Base-by-base conservation (phyloP, 2,329 filamentous ascomycete species). In the Beauveria brongniartii region DNA sequence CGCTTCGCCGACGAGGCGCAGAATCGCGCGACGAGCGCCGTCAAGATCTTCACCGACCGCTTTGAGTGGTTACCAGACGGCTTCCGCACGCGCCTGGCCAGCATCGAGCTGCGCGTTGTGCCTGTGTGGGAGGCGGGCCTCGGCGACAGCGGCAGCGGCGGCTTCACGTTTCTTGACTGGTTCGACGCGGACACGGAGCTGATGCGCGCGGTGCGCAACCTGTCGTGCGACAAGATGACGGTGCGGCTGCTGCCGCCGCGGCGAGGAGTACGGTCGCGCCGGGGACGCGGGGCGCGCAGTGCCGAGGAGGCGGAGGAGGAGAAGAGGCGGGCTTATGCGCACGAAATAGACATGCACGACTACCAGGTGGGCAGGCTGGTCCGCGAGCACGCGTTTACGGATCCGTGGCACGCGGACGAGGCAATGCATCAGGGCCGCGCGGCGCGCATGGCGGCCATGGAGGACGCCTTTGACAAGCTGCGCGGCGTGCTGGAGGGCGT, bases 91-190 rank as follows among this genome's bases (percentile, higher is more conserved):
- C 18, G 22, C 4, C 60, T 82, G 3, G 70, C 76, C 61, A 79
- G 73, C 1, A 66, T 82, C 26, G 75, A 72, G 3, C 68, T 82
- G 52, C 71, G 77, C 40, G 65, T 81, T 52, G 69, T 70, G 18
- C 75, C 75, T 1, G 63, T 52, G 18, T 64, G 59, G 59, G 59
- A 61, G 30, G n/a, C 16, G 12, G 18, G 5, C 58, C 3, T 26
- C 26, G 9, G 22, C 44, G 20, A 43, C 18, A 16, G 16, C 16
- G 24, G 24, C 47, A 5, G 20, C 51, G 55, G 60, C 1, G 30
- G 64, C 10, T 71, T 75, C 41, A 74, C 73, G 3, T 74, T 77
- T 56, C 65, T 71, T 56, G 62, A 72, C 61, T 75, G 78, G 64
- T 74, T 79, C 63, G 34, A 63, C 4, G 34, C 61, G 8, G 48